Evolutionary conservation across 768 basidiomycete species (phyloP).

Genomic region (Russula griseocarnosa): DNA sequence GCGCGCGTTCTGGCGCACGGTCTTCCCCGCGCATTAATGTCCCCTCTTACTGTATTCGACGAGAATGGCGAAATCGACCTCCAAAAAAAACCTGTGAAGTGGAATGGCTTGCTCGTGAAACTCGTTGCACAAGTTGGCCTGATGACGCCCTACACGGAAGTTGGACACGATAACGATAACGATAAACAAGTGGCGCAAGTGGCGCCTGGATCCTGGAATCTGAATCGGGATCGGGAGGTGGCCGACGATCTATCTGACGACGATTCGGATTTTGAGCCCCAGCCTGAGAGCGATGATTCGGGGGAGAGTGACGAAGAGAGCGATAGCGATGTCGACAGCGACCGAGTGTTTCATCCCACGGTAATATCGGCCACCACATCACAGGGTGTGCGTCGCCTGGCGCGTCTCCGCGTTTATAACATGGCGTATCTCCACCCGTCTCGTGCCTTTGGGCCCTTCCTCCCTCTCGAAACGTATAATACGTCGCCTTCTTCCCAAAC

Average conservation of each 20-base stretch:
- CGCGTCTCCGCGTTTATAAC: constrained; percentile 39
- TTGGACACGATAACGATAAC: not conserved
- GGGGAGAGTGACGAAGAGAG: constrained; percentile 10
- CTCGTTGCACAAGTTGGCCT: constrained; percentile 47
- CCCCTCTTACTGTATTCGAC: constrained; percentile 26
- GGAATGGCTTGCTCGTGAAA: constrained; percentile 37
- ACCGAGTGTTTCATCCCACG: not conserved
- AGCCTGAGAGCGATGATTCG: not conserved
- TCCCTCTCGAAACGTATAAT: constrained; percentile 28
- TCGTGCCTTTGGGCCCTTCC: constrained; percentile 39
- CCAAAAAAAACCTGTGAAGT: constrained; percentile 31
- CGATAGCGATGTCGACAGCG: constrained; percentile 12
- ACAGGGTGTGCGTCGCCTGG: constrained; percentile 33
- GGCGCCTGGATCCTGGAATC: not conserved
- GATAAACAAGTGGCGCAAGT: not conserved
- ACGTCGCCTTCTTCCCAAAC: not conserved
- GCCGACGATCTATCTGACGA: not conserved
- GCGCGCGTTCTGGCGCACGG: constrained; percentile 32
- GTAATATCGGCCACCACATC: constrained; percentile 1
- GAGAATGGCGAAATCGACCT: constrained; percentile 29
- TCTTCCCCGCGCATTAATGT: constrained; percentile 37
- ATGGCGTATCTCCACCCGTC: constrained; percentile 36
- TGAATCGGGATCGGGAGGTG: not conserved
- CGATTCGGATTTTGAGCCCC: constrained; percentile 5
- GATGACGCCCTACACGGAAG: constrained; percentile 20